Percentiles rank a stretch among this genome's conserved stretches.
These are phyloP conservation scores for Helenozyma baotianmanensis DNA, from an alignment of 805 yeast genomes.

Conservation along the genomic window DNA sequence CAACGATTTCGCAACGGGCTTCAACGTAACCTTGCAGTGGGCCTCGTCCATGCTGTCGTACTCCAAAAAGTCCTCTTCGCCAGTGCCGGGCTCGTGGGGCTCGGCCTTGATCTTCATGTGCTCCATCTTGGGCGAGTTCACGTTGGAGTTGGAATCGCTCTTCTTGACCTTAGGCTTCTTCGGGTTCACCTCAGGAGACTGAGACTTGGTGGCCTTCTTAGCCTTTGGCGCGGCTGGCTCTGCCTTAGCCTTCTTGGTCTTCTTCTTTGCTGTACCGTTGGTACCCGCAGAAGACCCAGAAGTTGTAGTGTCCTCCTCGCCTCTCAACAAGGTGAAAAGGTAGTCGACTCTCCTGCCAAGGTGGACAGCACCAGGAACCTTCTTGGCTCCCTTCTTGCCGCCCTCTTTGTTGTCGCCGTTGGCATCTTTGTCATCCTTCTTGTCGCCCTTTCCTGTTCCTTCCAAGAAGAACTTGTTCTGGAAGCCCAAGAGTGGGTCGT, in stretches of 20 bases:
- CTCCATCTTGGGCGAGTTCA: slow-evolving; percentile 10
- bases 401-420: slow-evolving; percentile 10
- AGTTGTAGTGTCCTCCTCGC: slow-evolving; percentile 40
- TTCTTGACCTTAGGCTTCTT: slow-evolving; percentile 12
- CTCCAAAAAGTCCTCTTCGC: slow-evolving; percentile 37
- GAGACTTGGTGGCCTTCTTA: slow-evolving; percentile 14
- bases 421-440: slow-evolving; percentile 11
- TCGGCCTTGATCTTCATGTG: slow-evolving; percentile 14
- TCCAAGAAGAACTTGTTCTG: slow-evolving; percentile 79
- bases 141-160: slow-evolving; percentile 6
- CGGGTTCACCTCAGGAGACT: slow-evolving; percentile 16
- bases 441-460: slow-evolving; percentile 12
- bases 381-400: slow-evolving; percentile 41
- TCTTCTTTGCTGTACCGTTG: slow-evolving; percentile 14
- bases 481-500: slow-evolving; percentile 86
- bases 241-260: slow-evolving; percentile 15
- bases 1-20: slow-evolving; percentile 65
- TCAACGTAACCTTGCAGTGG: slow-evolving; percentile 55
- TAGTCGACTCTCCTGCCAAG: slow-evolving; percentile 89
- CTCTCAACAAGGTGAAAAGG: slow-evolving; percentile 64
- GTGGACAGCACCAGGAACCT: slow-evolving; percentile 89
- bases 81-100: slow-evolving; percentile 20
- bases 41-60: slow-evolving; percentile 78
- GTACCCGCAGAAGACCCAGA: slow-evolving; percentile 1
- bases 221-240: slow-evolving; percentile 16